Base-by-base conservation (phyloP, 1,284 basidiomycete species). In the Puccinia novopanici region DNA sequence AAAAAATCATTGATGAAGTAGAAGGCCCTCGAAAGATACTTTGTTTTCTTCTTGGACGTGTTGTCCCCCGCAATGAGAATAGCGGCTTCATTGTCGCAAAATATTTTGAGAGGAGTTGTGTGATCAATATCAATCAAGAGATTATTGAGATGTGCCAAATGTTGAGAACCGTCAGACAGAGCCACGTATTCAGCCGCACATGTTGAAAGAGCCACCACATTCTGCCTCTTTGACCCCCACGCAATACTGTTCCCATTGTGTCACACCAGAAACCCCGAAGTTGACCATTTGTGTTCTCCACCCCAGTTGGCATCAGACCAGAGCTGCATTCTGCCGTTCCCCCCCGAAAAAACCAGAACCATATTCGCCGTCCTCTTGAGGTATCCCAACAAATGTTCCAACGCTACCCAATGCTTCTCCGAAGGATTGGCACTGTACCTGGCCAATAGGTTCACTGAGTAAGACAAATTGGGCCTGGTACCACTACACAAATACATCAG, bases 241-340 rank as follows among this genome's bases (percentile, higher is more conserved):
- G 45, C 48, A 37, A 76, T 19, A 9, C 17, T 1, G 42, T 40
- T 30, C 1, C 75, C 75, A 37, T 52, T 13, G 22, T 48, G 50
- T 13, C 54, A 48, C 22, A 67, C 37, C 8, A 76, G 0, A 34
- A 30, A 55, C 4, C 75, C 75, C n/a, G 34, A 63, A 10, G 61
- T 76, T 3, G 45, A 76, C 63, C 61, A 4, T 24, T 59, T 15
- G 15, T 42, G 61, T 30, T 76, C 61, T 4, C 75, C 75, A 15
- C 75, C 75, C 75, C 75, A 78, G 50, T 54, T 54, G 15, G 63
- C 75, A 57, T 78, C 75, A 2, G 48, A 50, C 68, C 68, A 54
- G 8, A 71, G 30, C 13, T 71, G n/a, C 48, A 71, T 15, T 48
- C 12, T 8, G 13, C 24, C 34, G 12, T 48, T 24, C 22, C 34